phyloP scores from a whole-genome alignment of 192 early-diverging fungal species.

The Thoreauomyces humboldtii region DNA sequence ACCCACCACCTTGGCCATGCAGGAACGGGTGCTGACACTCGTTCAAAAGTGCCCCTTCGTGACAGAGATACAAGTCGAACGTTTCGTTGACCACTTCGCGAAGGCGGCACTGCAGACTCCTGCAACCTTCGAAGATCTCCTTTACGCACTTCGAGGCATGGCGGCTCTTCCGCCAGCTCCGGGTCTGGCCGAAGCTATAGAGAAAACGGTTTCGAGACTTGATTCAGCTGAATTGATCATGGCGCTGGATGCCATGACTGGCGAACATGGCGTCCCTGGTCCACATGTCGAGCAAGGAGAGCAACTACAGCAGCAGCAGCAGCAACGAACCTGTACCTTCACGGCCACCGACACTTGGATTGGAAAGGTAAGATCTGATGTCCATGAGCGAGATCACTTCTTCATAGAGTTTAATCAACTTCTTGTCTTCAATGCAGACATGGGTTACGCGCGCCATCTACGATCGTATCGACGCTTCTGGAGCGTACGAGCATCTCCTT shows the following conservation, averaged over 20 bases:
- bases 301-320: background rate
- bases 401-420: background rate
- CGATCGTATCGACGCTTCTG: slow-evolving; percentile 10
- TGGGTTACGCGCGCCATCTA: slow-evolving; percentile 25
- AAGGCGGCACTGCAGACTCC: slow-evolving; percentile 17
- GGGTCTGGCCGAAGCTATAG: background rate
- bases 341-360: slow-evolving; percentile 20
- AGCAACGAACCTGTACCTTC: background rate
- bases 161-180: slow-evolving; percentile 15
- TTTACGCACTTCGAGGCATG: slow-evolving; percentile 16
- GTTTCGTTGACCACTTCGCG: slow-evolving; percentile 24
- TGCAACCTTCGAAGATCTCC: slow-evolving; percentile 15
- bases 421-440: background rate
- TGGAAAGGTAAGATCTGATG: slow-evolving; percentile 22
- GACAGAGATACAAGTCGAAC: slow-evolving; percentile 33
- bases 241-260: slow-evolving; percentile 5
- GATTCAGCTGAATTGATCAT: slow-evolving; percentile 11
- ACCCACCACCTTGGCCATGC: slow-evolving; percentile 11
- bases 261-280: background rate
- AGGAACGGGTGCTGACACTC: slow-evolving; percentile 27
- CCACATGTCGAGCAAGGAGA: background rate
- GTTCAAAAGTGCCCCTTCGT: slow-evolving; percentile 45
- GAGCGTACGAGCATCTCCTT: slow-evolving; percentile 21
- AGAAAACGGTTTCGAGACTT: slow-evolving; percentile 9
- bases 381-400: background rate